Evolutionary conservation across 805 yeast species (phyloP), one percentile per base, ranked within the genome.

Genomic region (Hanseniaspora meyeri): DNA sequence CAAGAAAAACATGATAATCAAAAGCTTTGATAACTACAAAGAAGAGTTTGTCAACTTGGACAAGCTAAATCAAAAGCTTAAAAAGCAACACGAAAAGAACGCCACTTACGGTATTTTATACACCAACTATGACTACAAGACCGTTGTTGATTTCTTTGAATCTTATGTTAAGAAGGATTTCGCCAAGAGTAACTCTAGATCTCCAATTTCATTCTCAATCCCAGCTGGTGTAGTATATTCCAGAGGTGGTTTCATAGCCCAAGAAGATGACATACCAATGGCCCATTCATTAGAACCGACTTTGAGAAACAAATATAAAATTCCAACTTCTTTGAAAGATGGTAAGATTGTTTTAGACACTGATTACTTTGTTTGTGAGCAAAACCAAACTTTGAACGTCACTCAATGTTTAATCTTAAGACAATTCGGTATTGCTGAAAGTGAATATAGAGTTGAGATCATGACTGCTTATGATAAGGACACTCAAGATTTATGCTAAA

Each of bases 201-300:
- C 96, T 12, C 95, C 97, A 57, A 74, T 91, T 59, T 80, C 85
- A 51, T 90, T 93, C 71, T 77, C 80, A 5, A 77, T 93, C 57
- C 97, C 98, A 32, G 88, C 77, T 59, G 99, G 99, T 49, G 77
- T 88, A 54, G 83, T 93, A 9, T 90, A 88, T 70, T 87, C 97
- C 20, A 83, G 96, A 68, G 99, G 96, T 64, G 98, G 98, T 24
- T 95, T 87, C 71, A 74, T 90, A 52, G 77, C 96, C 34, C 72
- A 68, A 27, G 97, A 89, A 66, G 97, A 93, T 61, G 99, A 93
- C 70, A 89, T 93, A 20, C 96, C 97, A 63, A 83, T 93, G 86
- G 84, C 95, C 12, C 98, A 93, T 68, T 88, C 97, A 6, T 77
- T 95, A 72, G 98, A 93, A 71, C 87, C 89, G 65, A 87, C 95